A percentile compares a stretch with the other conserved stretches of the same genome.
Conservation (phyloP, 192 early-diverging fungal genomes). For the Fimicolochytrium jonesii region DNA sequence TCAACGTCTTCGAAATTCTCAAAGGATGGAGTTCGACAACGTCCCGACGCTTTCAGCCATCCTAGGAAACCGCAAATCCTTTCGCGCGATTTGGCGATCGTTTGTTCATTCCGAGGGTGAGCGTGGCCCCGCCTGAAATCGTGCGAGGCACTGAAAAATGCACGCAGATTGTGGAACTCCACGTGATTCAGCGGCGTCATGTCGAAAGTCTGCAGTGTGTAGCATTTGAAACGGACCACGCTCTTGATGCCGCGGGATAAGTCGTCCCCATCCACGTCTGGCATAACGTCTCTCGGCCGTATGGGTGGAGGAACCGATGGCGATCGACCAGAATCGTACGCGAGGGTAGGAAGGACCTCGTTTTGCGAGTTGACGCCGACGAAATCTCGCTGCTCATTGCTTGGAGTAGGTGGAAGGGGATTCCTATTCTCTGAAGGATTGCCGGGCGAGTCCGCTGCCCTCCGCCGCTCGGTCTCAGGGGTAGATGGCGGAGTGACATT, state of each 20-base stretch:
- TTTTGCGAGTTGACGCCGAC: no score
- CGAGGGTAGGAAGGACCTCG: no score
- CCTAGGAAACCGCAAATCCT: conserved; percentile 9
- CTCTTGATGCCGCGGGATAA: not conserved
- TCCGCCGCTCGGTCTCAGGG: no score
- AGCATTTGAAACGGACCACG: conserved; percentile 14
- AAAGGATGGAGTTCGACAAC: not conserved
- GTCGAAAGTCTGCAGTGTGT: conserved; percentile 9
- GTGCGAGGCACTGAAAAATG: not conserved
- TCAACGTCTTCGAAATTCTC: conserved; percentile 8
- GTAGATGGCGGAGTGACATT: no score
- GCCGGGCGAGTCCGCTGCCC: no score
- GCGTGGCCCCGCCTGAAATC: not conserved
- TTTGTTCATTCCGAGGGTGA: conserved; percentile 5
- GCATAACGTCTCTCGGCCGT: no score
- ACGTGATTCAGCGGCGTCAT: conserved; percentile 11
- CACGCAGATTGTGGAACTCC: conserved; percentile 6
- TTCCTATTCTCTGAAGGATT: no score
- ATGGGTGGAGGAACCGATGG: no score
- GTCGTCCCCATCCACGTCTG: conserved; percentile 4
- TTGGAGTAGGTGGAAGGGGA: no score
- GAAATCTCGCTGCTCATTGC: no score
- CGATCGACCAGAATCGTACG: no score
- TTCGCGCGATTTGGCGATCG: conserved; percentile 8
- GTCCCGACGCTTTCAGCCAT: conserved; percentile 8